phyloP scores from a whole-genome alignment of 306 rosid species.

The Castanea sativa region DNA sequence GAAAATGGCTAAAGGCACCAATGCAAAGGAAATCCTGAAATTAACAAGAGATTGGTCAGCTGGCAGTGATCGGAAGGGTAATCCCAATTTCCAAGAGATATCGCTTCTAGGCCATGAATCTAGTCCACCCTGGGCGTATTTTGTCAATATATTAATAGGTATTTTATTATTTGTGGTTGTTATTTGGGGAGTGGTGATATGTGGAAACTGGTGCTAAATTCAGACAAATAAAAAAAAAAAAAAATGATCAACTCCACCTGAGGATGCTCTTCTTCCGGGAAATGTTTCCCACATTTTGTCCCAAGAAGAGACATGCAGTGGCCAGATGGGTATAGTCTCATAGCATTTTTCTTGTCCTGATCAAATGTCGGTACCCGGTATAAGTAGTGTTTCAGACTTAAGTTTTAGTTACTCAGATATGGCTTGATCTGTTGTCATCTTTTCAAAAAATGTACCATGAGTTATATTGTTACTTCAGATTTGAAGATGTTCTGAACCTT shows the following conservation, averaged over 20 bases:
- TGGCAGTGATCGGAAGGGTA: conserved; percentile 6
- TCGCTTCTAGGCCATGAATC: conserved; percentile 21
- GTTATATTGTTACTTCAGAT: not conserved
- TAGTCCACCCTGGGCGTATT: conserved; percentile 35
- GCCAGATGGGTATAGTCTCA: no score
- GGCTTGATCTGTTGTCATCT: no score
- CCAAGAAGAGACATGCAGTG: not conserved
- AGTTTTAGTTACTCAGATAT: not conserved
- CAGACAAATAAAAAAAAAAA: not conserved
- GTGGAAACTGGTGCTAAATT: conserved; percentile 24
- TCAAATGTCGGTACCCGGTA: not conserved
- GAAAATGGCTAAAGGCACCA: conserved; percentile 19
- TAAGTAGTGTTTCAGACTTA: not conserved
- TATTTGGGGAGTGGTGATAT: conserved; percentile 30
- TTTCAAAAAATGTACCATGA: no score
- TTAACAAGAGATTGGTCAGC: conserved; percentile 13
- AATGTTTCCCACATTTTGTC: conserved; percentile 1
- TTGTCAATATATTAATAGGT: conserved; percentile 26
- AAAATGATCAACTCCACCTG: not conserved
- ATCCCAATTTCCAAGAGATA: conserved; percentile 28
- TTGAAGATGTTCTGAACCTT: not conserved
- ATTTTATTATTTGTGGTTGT: conserved; percentile 21
- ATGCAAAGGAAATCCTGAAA: conserved; percentile 11
- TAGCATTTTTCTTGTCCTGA: not conserved
- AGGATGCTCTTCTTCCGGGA: not conserved